Evolutionary conservation across 1,284 basidiomycete species (phyloP).

Genomic region (Moesziomyces globuligerus): DNA sequence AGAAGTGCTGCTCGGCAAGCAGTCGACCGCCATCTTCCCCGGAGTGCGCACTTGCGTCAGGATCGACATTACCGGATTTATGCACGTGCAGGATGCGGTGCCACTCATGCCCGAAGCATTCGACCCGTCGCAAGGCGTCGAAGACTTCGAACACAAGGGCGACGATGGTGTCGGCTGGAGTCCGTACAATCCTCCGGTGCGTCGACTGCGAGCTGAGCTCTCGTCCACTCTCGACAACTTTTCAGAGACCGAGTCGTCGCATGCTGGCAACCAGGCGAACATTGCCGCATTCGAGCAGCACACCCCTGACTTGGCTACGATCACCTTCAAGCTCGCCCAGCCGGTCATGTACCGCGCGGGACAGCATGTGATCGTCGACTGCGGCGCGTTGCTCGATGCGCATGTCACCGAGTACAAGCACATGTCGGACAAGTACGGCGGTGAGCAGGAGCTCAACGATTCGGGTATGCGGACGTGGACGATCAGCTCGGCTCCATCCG

Average conservation of each 20-base stretch:
- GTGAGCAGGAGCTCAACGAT: slow-evolving; percentile 46
- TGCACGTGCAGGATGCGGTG: slow-evolving; percentile 29
- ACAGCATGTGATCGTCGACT: slow-evolving; percentile 46
- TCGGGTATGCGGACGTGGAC: slow-evolving; percentile 38
- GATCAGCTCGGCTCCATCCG: slow-evolving; percentile 23
- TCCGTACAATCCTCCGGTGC: slow-evolving; percentile 40
- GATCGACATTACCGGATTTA: slow-evolving; percentile 29
- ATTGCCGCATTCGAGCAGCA: slow-evolving; percentile 12
- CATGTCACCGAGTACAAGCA: slow-evolving; percentile 40
- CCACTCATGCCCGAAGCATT: slow-evolving; percentile 14
- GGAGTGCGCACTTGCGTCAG: slow-evolving; percentile 21
- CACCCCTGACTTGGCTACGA: slow-evolving; percentile 15
- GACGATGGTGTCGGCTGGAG: slow-evolving; percentile 41
- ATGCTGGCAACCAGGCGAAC: slow-evolving; percentile 8
- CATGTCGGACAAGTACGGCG: slow-evolving; percentile 37
- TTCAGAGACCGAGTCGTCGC: not conserved
- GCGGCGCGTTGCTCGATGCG: slow-evolving; percentile 14
- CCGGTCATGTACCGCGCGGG: slow-evolving; percentile 30
- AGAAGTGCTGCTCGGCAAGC: slow-evolving; percentile 20
- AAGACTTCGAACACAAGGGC: slow-evolving; percentile 18
- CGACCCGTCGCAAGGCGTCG: slow-evolving; percentile 6
- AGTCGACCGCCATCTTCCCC: slow-evolving; percentile 14
- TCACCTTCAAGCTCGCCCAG: slow-evolving; percentile 15
- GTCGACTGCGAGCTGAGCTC: slow-evolving; percentile 23
- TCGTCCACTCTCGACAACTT: not conserved